Base-by-base conservation (phyloP, 1,139 yeast genomes). In the Zygoascus sp. region DNA sequence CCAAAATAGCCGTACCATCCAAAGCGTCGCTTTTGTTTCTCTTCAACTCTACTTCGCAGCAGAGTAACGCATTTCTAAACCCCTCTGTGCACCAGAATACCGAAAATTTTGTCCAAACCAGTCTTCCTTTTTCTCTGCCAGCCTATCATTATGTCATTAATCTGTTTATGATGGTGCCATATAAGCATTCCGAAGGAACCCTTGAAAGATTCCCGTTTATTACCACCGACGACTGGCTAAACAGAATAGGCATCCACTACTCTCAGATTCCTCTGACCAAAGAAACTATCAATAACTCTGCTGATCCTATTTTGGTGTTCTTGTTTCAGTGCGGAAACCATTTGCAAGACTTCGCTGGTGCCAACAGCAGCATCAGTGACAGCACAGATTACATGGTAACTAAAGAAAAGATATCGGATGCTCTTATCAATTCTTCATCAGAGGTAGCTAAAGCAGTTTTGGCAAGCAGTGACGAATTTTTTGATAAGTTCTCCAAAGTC, bases 51-150 rank as follows among this genome's bases (percentile, higher is more conserved):
- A 22, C 36, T 5, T 28, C 43, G 11, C 19, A 22, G 6, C 32
- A 11, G 6, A 17, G 5, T 27, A 32, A 20, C 7, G 28, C 20
- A n/a, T 19, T 27, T 36, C 22, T 40, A 20, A 44, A 19, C 10
- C n/a, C 15, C 9, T 20, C 32, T n/a, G 44, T 32, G 7, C 32
- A 42, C 35, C 6, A 38, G 25, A 32, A 23, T 16, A 41, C 53
- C 11, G 49, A 45, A 21, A 50, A 52, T 23, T 53, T 52, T 25
- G 46, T 53, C 28, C 60, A 55, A 28, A 50, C 60, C 1, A 51
- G 58, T 8, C 46, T 58, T 13, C 62, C 62, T 3, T 56, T 58
- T 25, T 57, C 55, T 9, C 43, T 58, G 19, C 62, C 62, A 2
- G 39, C 45, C 19, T 56, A 50, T 40, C 56, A 57, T 37, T 53